Evolutionary conservation across 2,329 filamentous ascomycete genomes (phyloP).

Genomic region (Aspergillus neoniger): DNA sequence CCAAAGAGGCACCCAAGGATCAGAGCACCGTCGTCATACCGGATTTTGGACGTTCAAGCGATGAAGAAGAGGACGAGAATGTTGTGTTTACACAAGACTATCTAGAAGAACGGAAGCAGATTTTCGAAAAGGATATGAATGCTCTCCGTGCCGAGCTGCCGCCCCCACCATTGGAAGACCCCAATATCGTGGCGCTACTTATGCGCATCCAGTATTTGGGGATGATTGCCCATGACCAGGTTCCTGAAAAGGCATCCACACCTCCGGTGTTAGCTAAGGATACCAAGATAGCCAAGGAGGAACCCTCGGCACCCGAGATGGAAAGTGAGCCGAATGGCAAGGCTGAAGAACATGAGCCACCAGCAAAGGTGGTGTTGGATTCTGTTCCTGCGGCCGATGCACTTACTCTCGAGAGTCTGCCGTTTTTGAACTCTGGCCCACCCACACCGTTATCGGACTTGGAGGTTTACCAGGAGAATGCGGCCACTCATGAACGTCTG

Average conservation of each 20-base stretch:
- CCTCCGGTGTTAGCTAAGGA: constrained; percentile 7
- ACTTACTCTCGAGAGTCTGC: constrained; percentile 47
- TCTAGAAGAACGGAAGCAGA: constrained; percentile 46
- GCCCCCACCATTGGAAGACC: constrained; percentile 45
- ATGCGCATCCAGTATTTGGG: constrained; percentile 49
- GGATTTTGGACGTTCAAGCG: constrained; percentile 38
- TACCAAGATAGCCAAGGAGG: constrained; percentile 8
- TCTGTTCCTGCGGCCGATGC: constrained; percentile 24
- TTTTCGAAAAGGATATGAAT: constrained; percentile 49
- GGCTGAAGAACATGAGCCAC: constrained; percentile 15
- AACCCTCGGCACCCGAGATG: constrained; percentile 4
- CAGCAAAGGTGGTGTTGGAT: constrained; percentile 19
- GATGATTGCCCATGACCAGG: constrained; percentile 41
- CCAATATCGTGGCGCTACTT: constrained; percentile 43
- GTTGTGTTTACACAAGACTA: constrained; percentile 51
- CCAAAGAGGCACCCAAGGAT: constrained; percentile 9
- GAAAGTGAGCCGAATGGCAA: constrained; percentile 21
- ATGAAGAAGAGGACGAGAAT: constrained; percentile 51
- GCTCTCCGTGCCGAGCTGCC: constrained; percentile 47
- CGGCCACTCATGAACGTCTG: constrained; percentile 39
- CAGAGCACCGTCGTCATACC: constrained; percentile 30
- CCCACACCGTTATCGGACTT: constrained; percentile 49
- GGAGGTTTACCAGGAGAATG: constrained; percentile 47
- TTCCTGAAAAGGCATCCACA: constrained; percentile 22
- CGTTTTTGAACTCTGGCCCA: constrained; percentile 47